These are phyloP conservation scores for Phellopilus nigrolimitatus DNA, from an alignment of 1,284 basidiomycete genomes.

Conservation along the genomic window DNA sequence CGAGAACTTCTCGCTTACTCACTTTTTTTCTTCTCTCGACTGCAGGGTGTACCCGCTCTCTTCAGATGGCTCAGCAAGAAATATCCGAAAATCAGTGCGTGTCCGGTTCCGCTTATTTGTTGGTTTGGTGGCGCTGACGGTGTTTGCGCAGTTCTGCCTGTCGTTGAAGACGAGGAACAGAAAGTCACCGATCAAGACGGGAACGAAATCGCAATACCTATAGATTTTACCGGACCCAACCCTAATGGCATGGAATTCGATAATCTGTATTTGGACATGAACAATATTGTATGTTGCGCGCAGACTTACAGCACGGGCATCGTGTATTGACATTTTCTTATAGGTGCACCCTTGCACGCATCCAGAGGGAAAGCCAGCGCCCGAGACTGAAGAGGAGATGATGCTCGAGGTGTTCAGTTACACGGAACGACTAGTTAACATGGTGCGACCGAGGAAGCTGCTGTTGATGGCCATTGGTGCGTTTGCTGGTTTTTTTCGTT, in stretches of 20 bases:
- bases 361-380: constrained; percentile 94
- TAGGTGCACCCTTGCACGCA: constrained; percentile 98
- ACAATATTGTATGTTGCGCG: constrained; percentile 66
- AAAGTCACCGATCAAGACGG: constrained; percentile 68
- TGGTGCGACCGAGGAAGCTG: constrained; percentile 92
- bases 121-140: not conserved
- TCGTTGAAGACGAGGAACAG: constrained; percentile 78
- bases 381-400: constrained; percentile 98
- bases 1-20: not conserved
- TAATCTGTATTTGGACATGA: constrained; percentile 94
- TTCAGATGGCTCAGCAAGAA: constrained; percentile 96
- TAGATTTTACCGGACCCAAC: constrained; percentile 82
- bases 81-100: constrained; percentile 89
- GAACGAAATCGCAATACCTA: constrained; percentile 65
- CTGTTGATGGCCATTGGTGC: constrained; percentile 98
- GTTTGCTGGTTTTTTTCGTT: constrained; percentile 12
- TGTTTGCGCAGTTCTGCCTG: constrained; percentile 55
- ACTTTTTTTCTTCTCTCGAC: too few relatives aligned
- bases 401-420: constrained; percentile 98
- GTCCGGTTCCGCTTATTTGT: not conserved
- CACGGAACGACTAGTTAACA: constrained; percentile 96
- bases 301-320: constrained; percentile 6
- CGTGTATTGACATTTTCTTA: constrained; percentile 13
- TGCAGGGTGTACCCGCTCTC: constrained; percentile 88
- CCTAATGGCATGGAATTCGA: constrained; percentile 98